Conservation (phyloP, 1,284 basidiomycete species). For the Austropuccinia psidii region DNA sequence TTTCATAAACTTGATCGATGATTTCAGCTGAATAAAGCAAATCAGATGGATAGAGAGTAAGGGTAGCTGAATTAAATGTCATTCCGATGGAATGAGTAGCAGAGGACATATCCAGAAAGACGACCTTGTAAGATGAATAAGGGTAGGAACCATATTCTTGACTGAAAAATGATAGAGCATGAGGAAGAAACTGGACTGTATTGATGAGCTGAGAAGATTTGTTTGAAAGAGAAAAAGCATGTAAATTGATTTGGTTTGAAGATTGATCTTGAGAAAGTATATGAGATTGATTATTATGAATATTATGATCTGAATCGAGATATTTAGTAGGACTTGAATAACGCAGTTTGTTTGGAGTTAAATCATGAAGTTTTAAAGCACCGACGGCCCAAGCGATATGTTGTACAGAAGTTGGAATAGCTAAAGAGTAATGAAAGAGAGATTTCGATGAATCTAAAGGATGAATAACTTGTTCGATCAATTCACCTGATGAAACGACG, state of each 20-base stretch:
- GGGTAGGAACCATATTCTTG: conserved; percentile 94
- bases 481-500: conserved; percentile 86
- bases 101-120: conserved; percentile 75
- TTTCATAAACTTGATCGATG: conserved; percentile 89
- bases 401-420: conserved; percentile 81
- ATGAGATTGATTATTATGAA: conserved; percentile 5
- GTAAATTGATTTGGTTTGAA: conserved; percentile 65
- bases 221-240: conserved; percentile 87
- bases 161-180: conserved; percentile 84
- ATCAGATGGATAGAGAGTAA: conserved; percentile 73
- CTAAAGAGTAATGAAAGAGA: conserved; percentile 87
- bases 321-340: background rate
- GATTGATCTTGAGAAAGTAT: conserved; percentile 1
- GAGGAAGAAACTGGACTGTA: conserved; percentile 67
- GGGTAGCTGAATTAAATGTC: conserved; percentile 73
- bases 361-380: conserved; percentile 57
- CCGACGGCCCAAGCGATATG: conserved; percentile 94
- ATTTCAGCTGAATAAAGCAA: conserved; percentile 77
- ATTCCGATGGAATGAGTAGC: conserved; percentile 56
- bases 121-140: conserved; percentile 86
- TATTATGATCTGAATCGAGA: background rate
- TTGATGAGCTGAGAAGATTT: conserved; percentile 59
- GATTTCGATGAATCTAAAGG: conserved; percentile 89
- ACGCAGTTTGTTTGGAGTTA: conserved; percentile 25
- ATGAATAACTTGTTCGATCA: conserved; percentile 89